These are phyloP conservation scores for Fraxinus paxiana DNA, from an alignment of 305 asterid genomes.

Conservation along the genomic window DNA sequence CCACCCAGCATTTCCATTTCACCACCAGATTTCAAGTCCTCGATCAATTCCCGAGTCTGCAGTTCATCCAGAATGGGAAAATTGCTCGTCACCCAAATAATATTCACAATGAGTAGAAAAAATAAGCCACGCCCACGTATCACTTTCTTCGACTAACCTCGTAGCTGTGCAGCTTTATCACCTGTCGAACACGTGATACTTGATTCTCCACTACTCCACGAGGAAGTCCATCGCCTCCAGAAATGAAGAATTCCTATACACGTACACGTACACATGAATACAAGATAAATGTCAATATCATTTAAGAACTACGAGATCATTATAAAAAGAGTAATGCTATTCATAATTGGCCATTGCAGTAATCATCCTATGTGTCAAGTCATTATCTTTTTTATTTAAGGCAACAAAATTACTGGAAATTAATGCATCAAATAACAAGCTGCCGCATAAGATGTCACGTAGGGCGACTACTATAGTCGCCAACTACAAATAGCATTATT, in stretches of 20 bases:
- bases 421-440: not conserved
- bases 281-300: conserved; percentile 6
- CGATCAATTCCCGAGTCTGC: conserved; percentile 89
- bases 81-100: not conserved
- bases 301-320: not conserved
- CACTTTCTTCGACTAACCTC: conserved; percentile 62
- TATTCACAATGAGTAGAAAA: not conserved
- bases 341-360: not conserved
- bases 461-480: not conserved
- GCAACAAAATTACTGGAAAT: not conserved
- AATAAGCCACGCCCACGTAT: not conserved
- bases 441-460: not conserved
- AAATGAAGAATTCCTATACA: conserved; percentile 78
- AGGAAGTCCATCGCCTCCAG: conserved; percentile 99
- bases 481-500: not conserved
- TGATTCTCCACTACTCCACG: conserved; percentile 99
- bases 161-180: conserved; percentile 62
- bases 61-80: conserved; percentile 18
- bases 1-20: conserved; percentile 80
- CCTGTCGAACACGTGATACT: conserved; percentile 73
- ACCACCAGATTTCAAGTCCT: conserved; percentile 75
- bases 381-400: not conserved
- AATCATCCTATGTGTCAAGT: not conserved
- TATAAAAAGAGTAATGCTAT: not conserved
- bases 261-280: not conserved